Evolutionary conservation across 2,329 filamentous ascomycete species (phyloP), one percentile per base, ranked within the genome.

Genomic region (Pseudogymnoascus sp.): DNA sequence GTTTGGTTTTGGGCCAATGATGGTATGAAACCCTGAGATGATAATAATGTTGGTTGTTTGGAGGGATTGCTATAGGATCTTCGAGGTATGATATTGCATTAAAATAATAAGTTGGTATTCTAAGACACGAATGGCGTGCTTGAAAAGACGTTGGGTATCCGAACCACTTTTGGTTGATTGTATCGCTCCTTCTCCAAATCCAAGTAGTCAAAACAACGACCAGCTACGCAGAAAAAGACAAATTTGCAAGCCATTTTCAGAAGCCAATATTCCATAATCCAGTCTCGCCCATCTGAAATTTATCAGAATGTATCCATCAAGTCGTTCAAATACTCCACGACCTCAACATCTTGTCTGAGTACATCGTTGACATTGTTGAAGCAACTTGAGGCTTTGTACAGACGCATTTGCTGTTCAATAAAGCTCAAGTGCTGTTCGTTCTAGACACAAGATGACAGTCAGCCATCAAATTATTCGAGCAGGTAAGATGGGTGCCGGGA

Each of bases 261-360:
- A 56, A n/a, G 5, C 5, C 18, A 33, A 31, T 18, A 16, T 14
- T 12, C 25, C 25, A 31, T 8, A 6, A 28, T 16, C 10, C 8
- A 18, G 10, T 23, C 42, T 12, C 6, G 5, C 50, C 33, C n/a
- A 28, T 33, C 47, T 53, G 56, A 21, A 25, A 14, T 4, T 6
- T 60, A 28, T 40, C 59, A 25, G 59, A 72, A 72, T 23, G 56
- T 53, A 67, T 73, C 72, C 42, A 72, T 67, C 60, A 74, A 66
- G 63, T 72, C 71, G 67, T 74, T 74, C 64, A 74, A 44, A 61
- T 69, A 73, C 65, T 74, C 72, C 62, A 74, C 72, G 16, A 74
- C 65, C 67, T 74, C 72, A 7, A 74, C 70, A 62, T 69, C 70
- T 31, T 69, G 66, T 59, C 67, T 69, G 59, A 74, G 37, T 18